Conservation (phyloP, 1,284 basidiomycete species). For the Apiotrichum porosum region DNA sequence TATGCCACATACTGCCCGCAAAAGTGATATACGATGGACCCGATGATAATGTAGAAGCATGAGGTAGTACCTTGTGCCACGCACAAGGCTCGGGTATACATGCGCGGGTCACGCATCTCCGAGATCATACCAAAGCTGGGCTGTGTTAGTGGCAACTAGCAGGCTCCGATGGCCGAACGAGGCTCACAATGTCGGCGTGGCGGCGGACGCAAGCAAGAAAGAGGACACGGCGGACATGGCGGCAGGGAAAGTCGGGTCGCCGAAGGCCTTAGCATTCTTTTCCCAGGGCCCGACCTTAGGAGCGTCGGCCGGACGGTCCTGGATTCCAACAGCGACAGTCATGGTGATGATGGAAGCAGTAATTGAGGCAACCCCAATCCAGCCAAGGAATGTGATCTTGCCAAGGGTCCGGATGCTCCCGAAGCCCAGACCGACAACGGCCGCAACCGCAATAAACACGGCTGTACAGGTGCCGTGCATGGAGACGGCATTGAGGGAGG, state of each 20-base stretch:
- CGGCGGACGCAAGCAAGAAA: constrained; percentile 25
- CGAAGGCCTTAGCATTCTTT: constrained; percentile 22
- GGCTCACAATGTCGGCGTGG: constrained; percentile 14
- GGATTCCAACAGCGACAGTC: constrained; percentile 35
- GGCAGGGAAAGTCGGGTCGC: constrained; percentile 22
- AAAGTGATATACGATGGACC: constrained; percentile 2
- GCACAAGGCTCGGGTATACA: constrained; percentile 24
- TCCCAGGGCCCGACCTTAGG: constrained; percentile 31
- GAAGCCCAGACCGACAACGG: constrained; percentile 27
- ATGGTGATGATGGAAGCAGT: constrained; percentile 26
- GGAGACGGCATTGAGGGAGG: constrained; percentile 46
- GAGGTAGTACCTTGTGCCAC: constrained; percentile 21
- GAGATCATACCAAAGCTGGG: constrained; percentile 32
- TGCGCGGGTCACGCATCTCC: constrained; percentile 36
- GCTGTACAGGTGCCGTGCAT: constrained; percentile 43
- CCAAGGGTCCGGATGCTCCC: constrained; percentile 41
- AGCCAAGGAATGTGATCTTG: constrained; percentile 38
- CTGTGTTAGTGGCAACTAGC: constrained; percentile 5
- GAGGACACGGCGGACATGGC: constrained; percentile 3
- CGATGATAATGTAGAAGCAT: constrained; percentile 17
- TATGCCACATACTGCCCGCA: constrained; percentile 3
- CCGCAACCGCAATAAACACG: constrained; percentile 38
- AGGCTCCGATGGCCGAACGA: background rate
- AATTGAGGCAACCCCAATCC: constrained; percentile 30
- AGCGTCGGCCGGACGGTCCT: constrained; percentile 36